These are phyloP conservation scores for Trypanosomatidae sp. DNA, from an alignment of 208 protist species.

Conservation along the genomic window DNA sequence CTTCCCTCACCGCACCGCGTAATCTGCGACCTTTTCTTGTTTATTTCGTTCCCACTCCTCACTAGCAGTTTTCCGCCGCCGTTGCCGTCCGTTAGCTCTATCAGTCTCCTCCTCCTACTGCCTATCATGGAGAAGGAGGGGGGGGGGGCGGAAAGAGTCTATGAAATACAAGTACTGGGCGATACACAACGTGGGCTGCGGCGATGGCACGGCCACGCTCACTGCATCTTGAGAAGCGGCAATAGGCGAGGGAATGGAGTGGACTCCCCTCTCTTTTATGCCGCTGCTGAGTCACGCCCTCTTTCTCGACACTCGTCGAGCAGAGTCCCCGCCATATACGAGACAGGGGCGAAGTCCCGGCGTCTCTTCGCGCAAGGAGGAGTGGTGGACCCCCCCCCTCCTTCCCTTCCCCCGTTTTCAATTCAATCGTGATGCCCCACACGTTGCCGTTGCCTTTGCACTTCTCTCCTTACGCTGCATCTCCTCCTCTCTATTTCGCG, in stretches of 20 bases:
- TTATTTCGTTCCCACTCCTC: slow-evolving; percentile 1
- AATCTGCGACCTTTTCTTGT: background rate
- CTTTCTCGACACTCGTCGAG: background rate
- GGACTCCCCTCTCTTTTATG: background rate
- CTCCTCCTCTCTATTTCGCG: too few relatives aligned
- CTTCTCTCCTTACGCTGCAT: too few relatives aligned
- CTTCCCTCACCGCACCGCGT: background rate
- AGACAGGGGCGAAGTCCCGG: background rate
- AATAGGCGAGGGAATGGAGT: background rate
- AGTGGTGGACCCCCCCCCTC: background rate
- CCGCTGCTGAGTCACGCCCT: background rate
- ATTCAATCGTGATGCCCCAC: background rate
- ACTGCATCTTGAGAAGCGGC: background rate
- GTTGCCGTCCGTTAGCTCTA: background rate
- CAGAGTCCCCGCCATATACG: background rate
- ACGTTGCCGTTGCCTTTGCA: background rate
- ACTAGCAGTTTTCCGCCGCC: background rate
- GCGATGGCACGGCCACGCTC: background rate
- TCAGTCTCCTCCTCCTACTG: background rate
- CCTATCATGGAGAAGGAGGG: background rate
- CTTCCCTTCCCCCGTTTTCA: background rate
- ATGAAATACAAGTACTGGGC: background rate
- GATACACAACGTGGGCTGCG: background rate
- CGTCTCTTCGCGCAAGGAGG: background rate
- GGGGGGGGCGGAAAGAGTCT: background rate